These are phyloP conservation scores for Pseudogymnoascus sp. DNA, from an alignment of 2,329 filamentous ascomycete genomes.

Conservation along the genomic window DNA sequence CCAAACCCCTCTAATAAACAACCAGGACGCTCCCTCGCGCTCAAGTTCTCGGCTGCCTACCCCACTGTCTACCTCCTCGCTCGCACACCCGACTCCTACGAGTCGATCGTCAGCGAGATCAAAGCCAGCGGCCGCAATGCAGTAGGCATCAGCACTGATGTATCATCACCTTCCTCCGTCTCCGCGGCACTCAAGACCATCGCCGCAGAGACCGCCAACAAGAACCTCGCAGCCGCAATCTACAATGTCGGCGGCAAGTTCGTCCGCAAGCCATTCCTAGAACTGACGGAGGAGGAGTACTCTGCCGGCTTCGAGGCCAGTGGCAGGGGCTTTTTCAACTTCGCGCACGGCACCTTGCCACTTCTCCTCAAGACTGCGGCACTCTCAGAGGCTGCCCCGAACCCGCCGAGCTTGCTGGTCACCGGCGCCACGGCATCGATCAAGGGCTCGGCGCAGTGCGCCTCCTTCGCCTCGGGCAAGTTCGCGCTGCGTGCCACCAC, in stretches of 20 bases:
- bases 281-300: conserved; percentile 45
- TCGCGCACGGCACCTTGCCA: conserved; percentile 66
- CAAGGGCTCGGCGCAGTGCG: conserved; percentile 62
- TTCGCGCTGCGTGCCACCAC: conserved; percentile 69
- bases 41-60: conserved; percentile 57
- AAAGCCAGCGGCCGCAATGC: conserved; percentile 60
- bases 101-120: conserved; percentile 62
- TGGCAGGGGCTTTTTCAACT: conserved; percentile 63
- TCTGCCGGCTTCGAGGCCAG: conserved; percentile 39
- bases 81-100: conserved; percentile 58
- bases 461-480: conserved; percentile 70
- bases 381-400: conserved; percentile 34
- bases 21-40: conserved; percentile 42
- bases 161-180: conserved; percentile 45
- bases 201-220: conserved; percentile 48
- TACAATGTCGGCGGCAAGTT: conserved; percentile 58
- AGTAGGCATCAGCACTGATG: conserved; percentile 62
- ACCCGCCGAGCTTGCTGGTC: conserved; percentile 75
- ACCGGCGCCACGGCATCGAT: conserved; percentile 80
- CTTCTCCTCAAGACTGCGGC: conserved; percentile 56
- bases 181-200: conserved; percentile 57
- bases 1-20: background rate
- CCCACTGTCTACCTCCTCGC: conserved; percentile 65
- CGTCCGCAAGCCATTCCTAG: conserved; percentile 50
- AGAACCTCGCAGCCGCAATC: conserved; percentile 55